Evolutionary conservation across 805 yeast genomes (phyloP).

Genomic region (Groenewaldozyma salmanticensis): DNA sequence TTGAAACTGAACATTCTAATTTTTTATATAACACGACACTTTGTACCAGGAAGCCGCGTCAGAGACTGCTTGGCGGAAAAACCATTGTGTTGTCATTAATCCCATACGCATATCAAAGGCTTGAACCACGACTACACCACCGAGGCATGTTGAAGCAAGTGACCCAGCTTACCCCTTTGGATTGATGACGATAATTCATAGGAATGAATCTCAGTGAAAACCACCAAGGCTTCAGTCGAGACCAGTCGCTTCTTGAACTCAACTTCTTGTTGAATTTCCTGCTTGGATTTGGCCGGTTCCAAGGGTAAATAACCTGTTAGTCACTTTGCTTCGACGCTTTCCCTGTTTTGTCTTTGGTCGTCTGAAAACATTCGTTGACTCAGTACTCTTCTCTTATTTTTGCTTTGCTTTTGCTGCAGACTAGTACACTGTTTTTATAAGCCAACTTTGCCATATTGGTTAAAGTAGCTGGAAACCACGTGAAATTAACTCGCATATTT

Average conservation of each 20-base stretch:
- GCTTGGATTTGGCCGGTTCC: constrained; percentile 17
- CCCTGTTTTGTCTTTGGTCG: no score
- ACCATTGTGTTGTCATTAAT: constrained; percentile 37
- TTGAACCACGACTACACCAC: constrained; percentile 25
- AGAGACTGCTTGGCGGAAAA: constrained; percentile 33
- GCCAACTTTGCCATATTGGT: no score
- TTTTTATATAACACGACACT: no score
- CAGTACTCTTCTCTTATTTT: no score
- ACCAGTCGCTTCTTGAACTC: constrained; percentile 29
- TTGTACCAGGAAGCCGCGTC: constrained; percentile 31
- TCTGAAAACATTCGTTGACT: no score
- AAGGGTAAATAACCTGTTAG: constrained; percentile 9
- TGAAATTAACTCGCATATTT: no score
- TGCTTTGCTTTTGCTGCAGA: no score
- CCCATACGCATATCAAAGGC: constrained; percentile 34
- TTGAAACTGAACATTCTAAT: no score
- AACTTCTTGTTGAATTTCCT: constrained; percentile 20
- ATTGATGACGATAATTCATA: constrained; percentile 32
- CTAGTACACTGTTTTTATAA: no score
- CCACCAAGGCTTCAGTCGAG: constrained; percentile 33
- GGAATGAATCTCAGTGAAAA: constrained; percentile 30
- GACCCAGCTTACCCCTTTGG: constrained; percentile 24
- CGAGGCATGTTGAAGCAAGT: constrained; percentile 18
- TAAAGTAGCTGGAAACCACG: no score
- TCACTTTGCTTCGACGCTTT: no score